Percentiles rank a stretch among this genome's conserved stretches.
Evolutionary conservation across 345 rosid genomes (phyloP).

Genomic region (Citrus sp.): DNA sequence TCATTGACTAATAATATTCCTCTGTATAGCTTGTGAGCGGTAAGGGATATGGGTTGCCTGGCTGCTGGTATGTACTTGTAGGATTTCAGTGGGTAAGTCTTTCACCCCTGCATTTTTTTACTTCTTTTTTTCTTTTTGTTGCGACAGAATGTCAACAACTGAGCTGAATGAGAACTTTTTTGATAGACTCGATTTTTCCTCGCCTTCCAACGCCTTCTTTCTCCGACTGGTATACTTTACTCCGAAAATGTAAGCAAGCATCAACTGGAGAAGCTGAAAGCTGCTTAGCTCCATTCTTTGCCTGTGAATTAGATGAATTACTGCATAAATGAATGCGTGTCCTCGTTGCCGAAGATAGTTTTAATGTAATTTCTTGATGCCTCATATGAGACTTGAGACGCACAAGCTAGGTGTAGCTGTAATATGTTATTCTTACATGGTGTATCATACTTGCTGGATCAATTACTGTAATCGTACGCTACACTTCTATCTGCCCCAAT

Average conservation of each 20-base stretch:
- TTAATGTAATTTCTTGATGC: neutral
- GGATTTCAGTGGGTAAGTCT: slow-evolving; percentile 78
- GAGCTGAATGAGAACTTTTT: neutral
- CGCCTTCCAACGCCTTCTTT: slow-evolving; percentile 54
- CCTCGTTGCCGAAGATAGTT: slow-evolving; percentile 4
- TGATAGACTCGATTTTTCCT: slow-evolving; percentile 56
- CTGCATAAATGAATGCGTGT: neutral
- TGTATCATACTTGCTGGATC: neutral
- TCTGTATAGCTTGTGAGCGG: slow-evolving; percentile 41
- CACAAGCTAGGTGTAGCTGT: neutral
- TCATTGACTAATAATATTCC: neutral
- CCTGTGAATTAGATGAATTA: neutral
- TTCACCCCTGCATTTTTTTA: slow-evolving; percentile 2
- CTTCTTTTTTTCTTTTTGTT: neutral
- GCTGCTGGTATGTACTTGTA: slow-evolving; percentile 65
- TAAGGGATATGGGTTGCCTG: slow-evolving; percentile 61
- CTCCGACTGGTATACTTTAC: slow-evolving; percentile 49
- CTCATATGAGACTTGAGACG: neutral
- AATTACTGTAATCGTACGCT: neutral
- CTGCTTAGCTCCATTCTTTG: slow-evolving; percentile 26
- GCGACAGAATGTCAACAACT: neutral
- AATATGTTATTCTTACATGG: neutral
- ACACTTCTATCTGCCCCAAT: neutral
- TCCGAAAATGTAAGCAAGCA: slow-evolving; percentile 38
- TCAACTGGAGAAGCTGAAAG: slow-evolving; percentile 38